Evolutionary conservation across 768 basidiomycete genomes (phyloP).

Genomic region (Trametes maxima): DNA sequence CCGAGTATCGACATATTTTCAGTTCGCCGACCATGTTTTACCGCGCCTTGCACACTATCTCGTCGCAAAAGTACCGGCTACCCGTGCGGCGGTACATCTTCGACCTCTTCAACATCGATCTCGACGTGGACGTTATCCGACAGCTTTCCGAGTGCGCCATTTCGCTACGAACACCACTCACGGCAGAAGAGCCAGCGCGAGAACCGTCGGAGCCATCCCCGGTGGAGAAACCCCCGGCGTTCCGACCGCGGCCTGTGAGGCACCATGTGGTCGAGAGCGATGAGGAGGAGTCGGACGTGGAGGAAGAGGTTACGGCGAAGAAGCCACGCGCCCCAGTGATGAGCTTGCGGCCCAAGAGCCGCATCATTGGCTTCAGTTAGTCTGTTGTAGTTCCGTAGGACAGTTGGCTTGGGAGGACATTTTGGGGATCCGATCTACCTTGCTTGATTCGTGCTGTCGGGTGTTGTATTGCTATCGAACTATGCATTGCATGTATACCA

Average conservation of each 20-base stretch:
- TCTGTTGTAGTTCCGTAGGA: not conserved
- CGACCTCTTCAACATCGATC: conserved; percentile 86
- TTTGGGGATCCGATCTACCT: not conserved
- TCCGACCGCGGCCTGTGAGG: conserved; percentile 4
- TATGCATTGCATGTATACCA: conserved; percentile 7
- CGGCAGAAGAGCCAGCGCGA: conserved; percentile 39
- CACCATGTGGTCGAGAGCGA: conserved; percentile 55
- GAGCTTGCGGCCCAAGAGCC: conserved; percentile 57
- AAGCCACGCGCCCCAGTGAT: conserved; percentile 57
- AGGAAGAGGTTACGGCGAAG: conserved; percentile 42
- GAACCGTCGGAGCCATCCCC: conserved; percentile 28
- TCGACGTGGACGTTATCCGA: conserved; percentile 63
- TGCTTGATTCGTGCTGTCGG: not conserved
- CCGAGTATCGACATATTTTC: conserved; percentile 77
- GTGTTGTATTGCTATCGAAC: conserved; percentile 6
- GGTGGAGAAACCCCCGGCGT: not conserved
- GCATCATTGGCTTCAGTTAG: conserved; percentile 57
- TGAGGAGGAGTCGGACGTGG: conserved; percentile 54
- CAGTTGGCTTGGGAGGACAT: not conserved
- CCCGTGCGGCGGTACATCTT: conserved; percentile 92
- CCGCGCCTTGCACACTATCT: conserved; percentile 85
- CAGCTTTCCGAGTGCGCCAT: conserved; percentile 55
- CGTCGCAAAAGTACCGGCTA: conserved; percentile 85
- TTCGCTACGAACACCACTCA: conserved; percentile 37
- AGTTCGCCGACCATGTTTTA: conserved; percentile 77